Percentiles rank a stretch among this genome's conserved stretches.
Evolutionary conservation across 345 rosid species (phyloP).

Genomic region (Ceriops tagal): DNA sequence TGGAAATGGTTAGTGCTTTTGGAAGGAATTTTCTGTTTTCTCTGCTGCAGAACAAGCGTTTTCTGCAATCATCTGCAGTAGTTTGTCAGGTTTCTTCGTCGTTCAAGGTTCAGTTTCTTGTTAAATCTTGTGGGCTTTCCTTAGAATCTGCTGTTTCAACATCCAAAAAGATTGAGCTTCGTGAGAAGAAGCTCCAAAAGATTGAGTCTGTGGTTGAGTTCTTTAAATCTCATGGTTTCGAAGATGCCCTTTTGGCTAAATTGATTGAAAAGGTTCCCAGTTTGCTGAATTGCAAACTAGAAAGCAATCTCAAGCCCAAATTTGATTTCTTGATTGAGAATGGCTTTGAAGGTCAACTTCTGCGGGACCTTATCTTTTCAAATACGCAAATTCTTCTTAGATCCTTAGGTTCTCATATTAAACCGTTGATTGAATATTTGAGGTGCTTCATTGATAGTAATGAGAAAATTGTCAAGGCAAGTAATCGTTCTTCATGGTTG

Average conservation of each 20-base stretch:
- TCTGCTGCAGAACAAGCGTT: not conserved
- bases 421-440: conserved; percentile 19
- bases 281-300: conserved; percentile 1
- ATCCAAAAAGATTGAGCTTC: conserved; percentile 13
- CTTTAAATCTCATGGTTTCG: conserved; percentile 18
- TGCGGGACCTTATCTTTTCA: conserved; percentile 12
- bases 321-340: conserved; percentile 12
- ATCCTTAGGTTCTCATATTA: conserved; percentile 14
- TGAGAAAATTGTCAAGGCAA: conserved; percentile 10
- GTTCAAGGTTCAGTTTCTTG: conserved; percentile 10
- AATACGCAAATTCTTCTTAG: conserved; percentile 11
- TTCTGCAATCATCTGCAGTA: not conserved
- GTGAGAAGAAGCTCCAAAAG: conserved; percentile 5
- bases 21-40: not conserved
- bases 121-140: conserved; percentile 27
- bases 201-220: conserved; percentile 10
- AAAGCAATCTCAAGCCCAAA: conserved; percentile 21
- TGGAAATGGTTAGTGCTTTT: not conserved
- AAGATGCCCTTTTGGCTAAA: conserved; percentile 16
- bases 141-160: conserved; percentile 19
- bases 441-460: conserved; percentile 3
- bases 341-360: conserved; percentile 20
- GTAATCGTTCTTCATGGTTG: conserved; percentile 22
- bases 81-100: not conserved
- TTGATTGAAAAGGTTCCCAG: conserved; percentile 19